Percentiles rank a stretch among this genome's conserved stretches.
Evolutionary conservation across 176 grass and related monocot genomes (phyloP).

Genomic region (Pontederia paniculata): DNA sequence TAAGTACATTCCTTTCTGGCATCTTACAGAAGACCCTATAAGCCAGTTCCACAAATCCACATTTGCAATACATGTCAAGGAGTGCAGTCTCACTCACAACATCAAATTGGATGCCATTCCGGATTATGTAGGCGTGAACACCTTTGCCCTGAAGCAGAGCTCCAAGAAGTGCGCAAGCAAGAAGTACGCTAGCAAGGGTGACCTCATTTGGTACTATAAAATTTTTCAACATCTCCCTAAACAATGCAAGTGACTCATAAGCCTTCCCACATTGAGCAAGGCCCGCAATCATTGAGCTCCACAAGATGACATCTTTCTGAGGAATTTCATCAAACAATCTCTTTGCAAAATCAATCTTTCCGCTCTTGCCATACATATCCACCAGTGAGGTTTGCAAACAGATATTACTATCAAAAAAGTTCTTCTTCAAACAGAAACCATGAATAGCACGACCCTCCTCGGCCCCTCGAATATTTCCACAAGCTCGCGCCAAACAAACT

Average conservation of each 20-base stretch:
- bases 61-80: conserved; percentile 19
- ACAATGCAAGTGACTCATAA: conserved; percentile 1
- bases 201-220: conserved; percentile 3
- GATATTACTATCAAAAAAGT: conserved; percentile 3
- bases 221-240: conserved; percentile 4
- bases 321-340: conserved; percentile 22
- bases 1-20: conserved; percentile 11
- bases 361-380: conserved; percentile 17
- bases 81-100: conserved; percentile 14
- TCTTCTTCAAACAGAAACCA: conserved; percentile 7
- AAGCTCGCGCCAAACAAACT: conserved; percentile 14
- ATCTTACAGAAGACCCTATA: conserved; percentile 1
- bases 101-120: conserved; percentile 13
- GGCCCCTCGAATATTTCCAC: conserved; percentile 7
- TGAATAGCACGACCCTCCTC: conserved; percentile 6
- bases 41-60: conserved; percentile 2
- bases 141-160: conserved; percentile 17
- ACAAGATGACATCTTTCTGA: conserved; percentile 7
- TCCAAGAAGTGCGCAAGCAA: conserved; percentile 11
- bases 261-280: conserved; percentile 11
- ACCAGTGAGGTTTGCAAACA: conserved; percentile 15
- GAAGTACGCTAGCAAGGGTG: conserved; percentile 11
- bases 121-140: conserved; percentile 9
- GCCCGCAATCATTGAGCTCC: conserved; percentile 12
- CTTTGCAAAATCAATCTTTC: background rate